phyloP scores from a whole-genome alignment of 78 protist species.

The Bigelowiella natans region DNA sequence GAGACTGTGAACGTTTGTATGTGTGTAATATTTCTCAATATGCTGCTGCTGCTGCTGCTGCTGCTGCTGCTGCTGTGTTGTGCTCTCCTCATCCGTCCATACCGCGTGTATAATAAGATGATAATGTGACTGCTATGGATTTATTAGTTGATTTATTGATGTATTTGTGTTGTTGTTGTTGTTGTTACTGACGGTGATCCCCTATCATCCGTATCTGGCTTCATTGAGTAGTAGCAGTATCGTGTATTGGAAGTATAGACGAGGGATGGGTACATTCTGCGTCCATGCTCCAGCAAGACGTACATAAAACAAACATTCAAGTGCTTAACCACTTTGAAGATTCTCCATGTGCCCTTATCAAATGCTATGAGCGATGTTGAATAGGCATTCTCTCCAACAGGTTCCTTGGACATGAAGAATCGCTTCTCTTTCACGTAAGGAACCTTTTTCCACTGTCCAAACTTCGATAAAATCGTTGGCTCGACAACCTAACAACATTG shows the following conservation, averaged over 20 bases:
- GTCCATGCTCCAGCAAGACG: slow-evolving; percentile 22
- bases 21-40: no score
- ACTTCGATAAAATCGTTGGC: background rate
- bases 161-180: no score
- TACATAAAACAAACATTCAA: background rate
- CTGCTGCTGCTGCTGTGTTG: no score
- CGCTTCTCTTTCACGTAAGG: background rate
- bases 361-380: background rate
- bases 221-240: background rate
- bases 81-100: no score
- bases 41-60: no score
- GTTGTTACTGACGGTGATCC: background rate
- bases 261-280: slow-evolving; percentile 32
- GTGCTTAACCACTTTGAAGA: background rate
- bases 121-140: no score
- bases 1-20: no score
- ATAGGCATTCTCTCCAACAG: slow-evolving; percentile 5
- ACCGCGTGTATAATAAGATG: no score
- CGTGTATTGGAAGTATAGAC: slow-evolving; percentile 16
- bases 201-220: background rate
- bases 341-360: background rate
- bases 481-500: background rate
- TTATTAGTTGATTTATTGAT: no score
- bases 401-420: slow-evolving; percentile 10
- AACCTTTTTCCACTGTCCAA: background rate